Evolutionary conservation across 83 land plant genomes (phyloP), one percentile per base, ranked within the genome.

Genomic region (Picea abies): DNA sequence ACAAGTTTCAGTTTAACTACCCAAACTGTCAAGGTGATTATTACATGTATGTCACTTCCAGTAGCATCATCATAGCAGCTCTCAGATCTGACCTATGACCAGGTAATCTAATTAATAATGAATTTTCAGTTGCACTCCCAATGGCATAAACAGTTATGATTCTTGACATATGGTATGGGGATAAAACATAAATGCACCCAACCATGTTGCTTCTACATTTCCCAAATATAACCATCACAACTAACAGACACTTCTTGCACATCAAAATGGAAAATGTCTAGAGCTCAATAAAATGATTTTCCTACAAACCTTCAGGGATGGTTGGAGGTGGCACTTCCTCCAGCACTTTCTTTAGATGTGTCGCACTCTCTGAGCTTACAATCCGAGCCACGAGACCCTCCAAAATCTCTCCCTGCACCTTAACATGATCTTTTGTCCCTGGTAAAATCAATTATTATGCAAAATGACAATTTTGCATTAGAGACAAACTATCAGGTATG

Each of bases 311-410:
- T 88, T 81, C 91, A n/a, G 79, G 89, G 60, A 60, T 41, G 44
- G 86, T 80, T 26, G 90, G 89, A 22, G 87, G 90, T 61, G 90
- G 97, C 71, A 80, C 87, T 64, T 94, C 90, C 26, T 65, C 78
- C 70, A 95, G 84, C 65, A 91, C 91, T 15, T 89, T 82, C 41
- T 91, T 84, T 86, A 97, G 84, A 60, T 90, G 89, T 63, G 73
- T 79, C 63, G 88, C 82, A 87, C 99, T 96, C 35, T 86, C 87
- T 84, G 85, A 87, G 83, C 89, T 90, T 66, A 97, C 99, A 77
- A 96, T 88, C 58, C 99, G 98, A 69, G 98, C 98, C 56, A 97
- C 99, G 58, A 97, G 89, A 61, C 99, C 99, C 89, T 97, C 99
- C 72, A 97, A 86, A 19, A 97, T 97, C 88, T 97, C 99, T 60